Base-by-base conservation (phyloP, 2,329 filamentous ascomycete species). In the Exophiala phaeomuriformis region DNA sequence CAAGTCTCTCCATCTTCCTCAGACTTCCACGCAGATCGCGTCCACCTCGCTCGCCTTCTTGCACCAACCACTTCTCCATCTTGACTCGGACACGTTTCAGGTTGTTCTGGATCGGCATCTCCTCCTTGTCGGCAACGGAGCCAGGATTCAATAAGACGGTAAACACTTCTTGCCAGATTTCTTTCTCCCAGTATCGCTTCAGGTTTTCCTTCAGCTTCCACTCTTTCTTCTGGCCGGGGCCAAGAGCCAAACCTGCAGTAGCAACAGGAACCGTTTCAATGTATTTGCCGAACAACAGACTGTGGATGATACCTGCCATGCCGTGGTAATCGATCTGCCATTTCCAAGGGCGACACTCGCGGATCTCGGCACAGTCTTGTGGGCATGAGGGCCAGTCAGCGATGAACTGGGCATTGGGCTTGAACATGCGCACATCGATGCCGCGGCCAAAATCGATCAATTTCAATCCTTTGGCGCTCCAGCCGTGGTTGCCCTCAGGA, bases 241-340 rank as follows among this genome's bases (percentile, higher is more conserved):
- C 57, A 6, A 57, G 47, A 27, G 51, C 57, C 7, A 55, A 44
- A 3, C 51, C 55, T 27, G 60, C 56, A 55, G 60, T 56, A 32
- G 53, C 52, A 12, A 54, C 53, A 5, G 53, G 52, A 1, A 78
- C 68, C 0, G 89, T 94, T 67, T 95, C 88, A 64, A 98, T 93
- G 71, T 97, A 97, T 66, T 88, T 90, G 6, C 93, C 91, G 67
- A 96, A 98, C 2, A 98, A 79, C 63, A 98, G 79, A 41, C 83
- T 85, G 71, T 98, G 90, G 3, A 97, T 76, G 28, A 88, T 87
- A 3, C 89, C 90, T 0, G 93, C 93, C 0, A 96, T 78, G 8
- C 93, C 93, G 69, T 95, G 88, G 64, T 97, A 94, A 73, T 98
- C 93, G 61, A 96, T 88, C 69, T 98, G 93, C 75, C 90, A 96